Conservation (phyloP, 192 early-diverging fungal genomes). For the Mortierella alpina region DNA sequence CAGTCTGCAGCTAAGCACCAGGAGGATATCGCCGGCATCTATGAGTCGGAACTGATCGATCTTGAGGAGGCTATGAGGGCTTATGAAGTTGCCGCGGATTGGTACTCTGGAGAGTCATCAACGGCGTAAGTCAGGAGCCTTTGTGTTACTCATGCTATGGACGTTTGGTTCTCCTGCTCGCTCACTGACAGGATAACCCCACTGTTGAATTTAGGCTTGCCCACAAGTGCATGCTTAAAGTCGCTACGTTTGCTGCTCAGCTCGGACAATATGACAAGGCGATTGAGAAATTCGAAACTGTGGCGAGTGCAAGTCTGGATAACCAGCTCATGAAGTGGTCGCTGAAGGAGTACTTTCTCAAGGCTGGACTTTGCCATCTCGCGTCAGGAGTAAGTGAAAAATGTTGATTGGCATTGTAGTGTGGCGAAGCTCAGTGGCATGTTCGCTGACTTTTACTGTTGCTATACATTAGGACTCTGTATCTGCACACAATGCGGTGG, state of each 20-base stretch:
- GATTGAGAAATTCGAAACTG: constrained; percentile 89
- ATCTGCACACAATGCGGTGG: constrained; percentile 78
- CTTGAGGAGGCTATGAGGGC: constrained; percentile 83
- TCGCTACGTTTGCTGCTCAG: constrained; percentile 89
- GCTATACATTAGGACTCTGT: constrained; percentile 73
- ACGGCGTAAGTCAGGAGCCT: constrained; percentile 72
- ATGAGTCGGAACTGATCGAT: constrained; percentile 87
- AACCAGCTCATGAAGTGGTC: constrained; percentile 96
- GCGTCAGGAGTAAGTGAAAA: constrained; percentile 71
- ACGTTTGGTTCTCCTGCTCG: background rate
- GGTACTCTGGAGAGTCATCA: constrained; percentile 93
- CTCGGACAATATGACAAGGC: constrained; percentile 91
- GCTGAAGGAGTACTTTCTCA: constrained; percentile 96
- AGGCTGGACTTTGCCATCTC: constrained; percentile 92
- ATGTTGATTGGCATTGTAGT: background rate
- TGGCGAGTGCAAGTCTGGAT: constrained; percentile 86
- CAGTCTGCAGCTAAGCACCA: constrained; percentile 91
- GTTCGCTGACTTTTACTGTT: background rate
- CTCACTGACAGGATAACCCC: background rate
- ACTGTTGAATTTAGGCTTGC: constrained; percentile 69
- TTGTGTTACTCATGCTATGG: background rate
- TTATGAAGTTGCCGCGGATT: constrained; percentile 92
- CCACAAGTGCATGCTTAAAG: constrained; percentile 92
- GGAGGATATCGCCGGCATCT: constrained; percentile 94
- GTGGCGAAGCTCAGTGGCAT: no score